Base-by-base conservation (phyloP, 1,139 yeast species). In the Magnusiomyces clavatus region DNA sequence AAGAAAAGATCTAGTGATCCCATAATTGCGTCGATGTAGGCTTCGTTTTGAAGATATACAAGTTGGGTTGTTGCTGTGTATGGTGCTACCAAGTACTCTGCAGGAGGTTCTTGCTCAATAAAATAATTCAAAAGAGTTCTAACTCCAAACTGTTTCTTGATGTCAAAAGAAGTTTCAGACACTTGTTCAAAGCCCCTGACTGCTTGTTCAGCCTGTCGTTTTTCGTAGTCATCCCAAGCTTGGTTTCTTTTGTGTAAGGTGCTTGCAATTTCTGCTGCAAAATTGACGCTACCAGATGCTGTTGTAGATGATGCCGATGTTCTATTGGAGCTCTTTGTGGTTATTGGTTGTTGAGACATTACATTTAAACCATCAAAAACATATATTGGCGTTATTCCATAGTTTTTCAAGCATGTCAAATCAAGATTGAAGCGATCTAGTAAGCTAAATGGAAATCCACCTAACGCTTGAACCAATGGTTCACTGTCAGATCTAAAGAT, bases 1-100 rank as follows among this genome's bases (percentile, higher is more conserved):
- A 90, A 72, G 48, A 90, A 70, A 47, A 82, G 75, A 61, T 92
- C 97, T 1, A 90, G 82, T 10, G 96, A 85, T 1, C 95, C 95
- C 66, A 82, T 88, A 40, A 90, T 79, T 1, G 86, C 81, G 66
- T 90, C 95, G 52, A 90, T 78, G 43, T 76, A 68, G 2, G 72
- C 74, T 34, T 69, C 75, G 51, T 76, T 77, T 37, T 57, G 58
- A 57, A 77, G 73, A 62, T 87, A 88, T 10, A 87, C 80, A 60
- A 92, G 73, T 68, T 92, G 97, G 51, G 86, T 80, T 66, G 89
- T 81, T 0, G 97, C 81, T 52, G 82, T 77, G 63, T 83, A 89
- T 1, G 98, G 98, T 36, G 95, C 85, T 16, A 89, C 79, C 55
- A 88, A 68, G 63, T 78, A 90, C 57, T 82, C 85, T 31, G 87